A percentile compares a stretch with the other conserved stretches of the same genome.
phyloP scores from a whole-genome alignment of 768 basidiomycete genomes.

The Pisolithus albus region DNA sequence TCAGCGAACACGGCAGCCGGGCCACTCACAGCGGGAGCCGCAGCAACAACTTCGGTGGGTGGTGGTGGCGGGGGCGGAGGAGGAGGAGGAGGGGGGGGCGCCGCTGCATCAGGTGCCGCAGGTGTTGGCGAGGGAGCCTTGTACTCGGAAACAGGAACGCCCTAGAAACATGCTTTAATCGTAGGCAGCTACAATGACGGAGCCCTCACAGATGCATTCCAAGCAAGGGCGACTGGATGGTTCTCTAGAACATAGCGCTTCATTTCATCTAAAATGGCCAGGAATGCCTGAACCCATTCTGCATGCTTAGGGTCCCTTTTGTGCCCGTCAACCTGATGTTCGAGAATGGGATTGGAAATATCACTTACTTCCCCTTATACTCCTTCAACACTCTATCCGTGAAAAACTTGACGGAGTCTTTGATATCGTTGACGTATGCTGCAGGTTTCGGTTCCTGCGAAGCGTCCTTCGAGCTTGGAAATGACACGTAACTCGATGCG shows the following conservation, averaged over 20 bases:
- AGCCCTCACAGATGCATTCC: conserved; percentile 73
- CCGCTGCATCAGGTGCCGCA: conserved; percentile 28
- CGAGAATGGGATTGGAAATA: background rate
- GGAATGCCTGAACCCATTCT: conserved; percentile 79
- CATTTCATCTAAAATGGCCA: conserved; percentile 66
- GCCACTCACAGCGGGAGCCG: conserved; percentile 44
- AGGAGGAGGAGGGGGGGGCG: conserved; percentile 53
- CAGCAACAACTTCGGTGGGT: conserved; percentile 33
- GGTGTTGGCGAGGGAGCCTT: conserved; percentile 30
- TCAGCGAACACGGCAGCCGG: conserved; percentile 83
- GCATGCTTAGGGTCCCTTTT: conserved; percentile 79
- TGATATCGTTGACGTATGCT: conserved; percentile 72
- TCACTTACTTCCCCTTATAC: conserved; percentile 80
- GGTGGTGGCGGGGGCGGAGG: conserved; percentile 50
- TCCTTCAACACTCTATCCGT: conserved; percentile 87
- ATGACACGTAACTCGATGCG: background rate
- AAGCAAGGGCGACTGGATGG: conserved; percentile 79
- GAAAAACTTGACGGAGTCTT: conserved; percentile 83
- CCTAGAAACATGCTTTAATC: conserved; percentile 32
- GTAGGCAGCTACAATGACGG: background rate
- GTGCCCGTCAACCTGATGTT: conserved; percentile 5
- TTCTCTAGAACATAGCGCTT: conserved; percentile 78
- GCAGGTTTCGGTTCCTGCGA: conserved; percentile 68
- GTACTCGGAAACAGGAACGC: conserved; percentile 51
- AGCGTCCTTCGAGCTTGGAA: background rate